Percentiles rank a stretch among this genome's conserved stretches.
phyloP scores from a whole-genome alignment of 176 grass and related monocot genomes.

The Cymbopogon citratus region DNA sequence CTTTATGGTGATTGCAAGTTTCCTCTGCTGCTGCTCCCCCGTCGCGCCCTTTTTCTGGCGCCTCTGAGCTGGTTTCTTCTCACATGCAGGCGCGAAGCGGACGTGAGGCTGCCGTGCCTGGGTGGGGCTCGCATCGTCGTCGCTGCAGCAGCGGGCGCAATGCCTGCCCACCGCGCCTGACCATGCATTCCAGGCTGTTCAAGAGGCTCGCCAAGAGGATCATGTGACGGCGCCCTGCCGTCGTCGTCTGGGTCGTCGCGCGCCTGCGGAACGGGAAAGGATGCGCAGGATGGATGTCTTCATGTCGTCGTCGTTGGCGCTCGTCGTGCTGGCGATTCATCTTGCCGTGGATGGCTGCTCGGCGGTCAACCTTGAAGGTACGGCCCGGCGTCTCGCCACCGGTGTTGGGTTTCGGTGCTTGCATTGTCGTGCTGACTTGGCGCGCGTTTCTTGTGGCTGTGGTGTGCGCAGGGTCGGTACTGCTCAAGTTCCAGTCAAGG shows the following conservation, averaged over 20 bases:
- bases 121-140: background rate
- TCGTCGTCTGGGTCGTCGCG: background rate
- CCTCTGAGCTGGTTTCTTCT: conserved; percentile 28
- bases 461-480: conserved; percentile 43
- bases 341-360: conserved; percentile 44
- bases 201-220: conserved; percentile 50
- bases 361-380: conserved; percentile 85
- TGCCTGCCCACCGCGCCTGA: conserved; percentile 25
- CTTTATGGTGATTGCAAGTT: conserved; percentile 38
- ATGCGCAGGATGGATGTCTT: conserved; percentile 51
- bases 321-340: conserved; percentile 40
- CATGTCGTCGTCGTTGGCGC: conserved; percentile 31
- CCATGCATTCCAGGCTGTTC: conserved; percentile 36
- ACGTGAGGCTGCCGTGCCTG: conserved; percentile 27
- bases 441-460: background rate
- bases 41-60: background rate
- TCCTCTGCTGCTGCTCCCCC: conserved; percentile 4
- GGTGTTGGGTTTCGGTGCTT: background rate
- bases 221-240: conserved; percentile 30
- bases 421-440: conserved; percentile 8
- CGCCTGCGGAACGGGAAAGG: background rate
- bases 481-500: conserved; percentile 72
- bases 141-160: conserved; percentile 4
- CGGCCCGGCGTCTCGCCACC: background rate
- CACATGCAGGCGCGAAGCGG: conserved; percentile 26